A percentile compares a stretch with the other conserved stretches of the same genome.
Evolutionary conservation across 257 asterid species (phyloP).

Genomic region (Solanum phureja): DNA sequence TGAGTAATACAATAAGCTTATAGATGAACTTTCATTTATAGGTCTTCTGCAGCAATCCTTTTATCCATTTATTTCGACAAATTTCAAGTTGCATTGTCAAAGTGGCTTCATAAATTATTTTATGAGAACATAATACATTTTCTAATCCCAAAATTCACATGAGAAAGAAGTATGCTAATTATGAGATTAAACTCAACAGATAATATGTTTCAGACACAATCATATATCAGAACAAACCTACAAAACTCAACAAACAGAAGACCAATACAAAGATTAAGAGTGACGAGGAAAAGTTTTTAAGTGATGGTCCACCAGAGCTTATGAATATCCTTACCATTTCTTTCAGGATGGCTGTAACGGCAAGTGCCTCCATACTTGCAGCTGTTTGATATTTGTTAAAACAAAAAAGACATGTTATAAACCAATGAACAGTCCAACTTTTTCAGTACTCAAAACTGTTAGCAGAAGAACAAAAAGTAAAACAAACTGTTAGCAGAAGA

Average conservation of each 20-base stretch:
- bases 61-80: background rate
- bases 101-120: background rate
- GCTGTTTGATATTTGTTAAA: conserved; percentile 36
- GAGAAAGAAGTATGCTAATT: background rate
- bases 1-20: background rate
- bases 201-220: background rate
- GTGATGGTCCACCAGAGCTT: background rate
- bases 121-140: background rate
- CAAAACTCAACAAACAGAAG: background rate
- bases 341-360: conserved; percentile 93
- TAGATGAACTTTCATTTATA: background rate
- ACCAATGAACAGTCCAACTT: background rate
- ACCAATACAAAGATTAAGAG: background rate
- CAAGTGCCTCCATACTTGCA: conserved; percentile 91
- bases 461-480: background rate
- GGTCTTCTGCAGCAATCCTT: background rate
- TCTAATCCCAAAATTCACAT: background rate
- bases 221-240: background rate
- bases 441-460: background rate
- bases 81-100: background rate
- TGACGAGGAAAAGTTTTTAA: background rate
- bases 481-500: background rate
- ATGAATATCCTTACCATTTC: conserved; percentile 42
- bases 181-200: background rate
- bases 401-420: conserved; percentile 2